Evolutionary conservation across 1,284 basidiomycete species (phyloP).

Genomic region (Ceratobasidium sp.): DNA sequence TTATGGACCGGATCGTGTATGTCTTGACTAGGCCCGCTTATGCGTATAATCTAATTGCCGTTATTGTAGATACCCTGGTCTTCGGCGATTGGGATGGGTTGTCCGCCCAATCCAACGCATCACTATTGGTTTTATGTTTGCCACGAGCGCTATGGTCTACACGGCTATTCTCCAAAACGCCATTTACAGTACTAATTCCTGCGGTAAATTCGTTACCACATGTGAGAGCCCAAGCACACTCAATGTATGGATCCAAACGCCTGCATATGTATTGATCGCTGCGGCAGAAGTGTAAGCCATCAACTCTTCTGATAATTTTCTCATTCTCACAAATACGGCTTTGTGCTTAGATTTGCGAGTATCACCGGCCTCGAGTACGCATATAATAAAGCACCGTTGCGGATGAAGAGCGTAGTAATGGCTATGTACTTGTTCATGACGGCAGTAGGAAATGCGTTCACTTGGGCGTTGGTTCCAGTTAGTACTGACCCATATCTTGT

Average conservation of each 20-base stretch:
- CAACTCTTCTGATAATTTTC: neutral
- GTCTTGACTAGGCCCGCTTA: neutral
- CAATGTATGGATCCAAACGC: constrained; percentile 81
- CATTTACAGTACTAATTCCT: constrained; percentile 80
- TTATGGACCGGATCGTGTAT: constrained; percentile 39
- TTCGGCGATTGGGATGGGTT: constrained; percentile 74
- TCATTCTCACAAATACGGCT: constrained; percentile 55
- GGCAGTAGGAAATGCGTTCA: constrained; percentile 19
- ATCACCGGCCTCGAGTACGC: constrained; percentile 87
- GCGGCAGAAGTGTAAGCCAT: constrained; percentile 27
- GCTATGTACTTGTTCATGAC: constrained; percentile 73
- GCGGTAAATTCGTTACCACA: constrained; percentile 69
- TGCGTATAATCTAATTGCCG: neutral
- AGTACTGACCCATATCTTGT: constrained; percentile 42
- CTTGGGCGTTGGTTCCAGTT: constrained; percentile 27
- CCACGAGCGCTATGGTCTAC: constrained; percentile 70
- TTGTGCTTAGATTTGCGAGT: constrained; percentile 79
- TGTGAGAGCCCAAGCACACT: constrained; percentile 68
- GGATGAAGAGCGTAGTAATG: constrained; percentile 88
- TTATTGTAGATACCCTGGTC: constrained; percentile 70
- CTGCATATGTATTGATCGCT: constrained; percentile 55
- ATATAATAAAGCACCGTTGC: constrained; percentile 87
- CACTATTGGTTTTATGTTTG: constrained; percentile 67
- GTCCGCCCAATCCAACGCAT: constrained; percentile 84
- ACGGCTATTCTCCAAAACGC: constrained; percentile 77